phyloP scores from a whole-genome alignment of 257 asterid genomes.

The Solanum sejunctum region DNA sequence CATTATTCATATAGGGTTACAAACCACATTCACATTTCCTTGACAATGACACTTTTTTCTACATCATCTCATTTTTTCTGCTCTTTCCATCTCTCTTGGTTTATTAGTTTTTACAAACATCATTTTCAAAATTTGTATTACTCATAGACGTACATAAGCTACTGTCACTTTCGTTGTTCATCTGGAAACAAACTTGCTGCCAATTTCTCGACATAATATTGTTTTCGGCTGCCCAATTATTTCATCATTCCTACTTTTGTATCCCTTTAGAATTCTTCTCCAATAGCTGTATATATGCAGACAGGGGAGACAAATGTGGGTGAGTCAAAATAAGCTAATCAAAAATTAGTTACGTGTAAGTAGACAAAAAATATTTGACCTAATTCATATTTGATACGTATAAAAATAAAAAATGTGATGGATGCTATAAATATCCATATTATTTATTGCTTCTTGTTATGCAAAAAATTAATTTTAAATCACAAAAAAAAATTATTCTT shows the following conservation, averaged over 20 bases:
- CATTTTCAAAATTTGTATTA: not conserved
- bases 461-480: too few relatives aligned
- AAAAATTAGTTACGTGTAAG: too few relatives aligned
- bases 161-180: not conserved
- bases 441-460: too few relatives aligned
- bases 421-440: too few relatives aligned
- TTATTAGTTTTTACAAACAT: not conserved
- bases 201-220: not conserved
- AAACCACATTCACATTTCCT: not conserved
- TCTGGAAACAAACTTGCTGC: not conserved
- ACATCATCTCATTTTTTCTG: not conserved
- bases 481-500: too few relatives aligned
- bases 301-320: too few relatives aligned
- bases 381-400: too few relatives aligned
- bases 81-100: not conserved
- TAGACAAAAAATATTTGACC: too few relatives aligned
- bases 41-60: not conserved
- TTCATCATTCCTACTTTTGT: not conserved
- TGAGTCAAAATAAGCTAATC: too few relatives aligned
- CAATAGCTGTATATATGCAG: not conserved
- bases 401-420: too few relatives aligned
- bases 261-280: not conserved
- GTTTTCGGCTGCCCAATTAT: not conserved
- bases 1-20: too few relatives aligned
- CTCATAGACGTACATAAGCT: not conserved